Base-by-base conservation (phyloP, 2,329 filamentous ascomycete species). In the Fusarium xyrophilum region DNA sequence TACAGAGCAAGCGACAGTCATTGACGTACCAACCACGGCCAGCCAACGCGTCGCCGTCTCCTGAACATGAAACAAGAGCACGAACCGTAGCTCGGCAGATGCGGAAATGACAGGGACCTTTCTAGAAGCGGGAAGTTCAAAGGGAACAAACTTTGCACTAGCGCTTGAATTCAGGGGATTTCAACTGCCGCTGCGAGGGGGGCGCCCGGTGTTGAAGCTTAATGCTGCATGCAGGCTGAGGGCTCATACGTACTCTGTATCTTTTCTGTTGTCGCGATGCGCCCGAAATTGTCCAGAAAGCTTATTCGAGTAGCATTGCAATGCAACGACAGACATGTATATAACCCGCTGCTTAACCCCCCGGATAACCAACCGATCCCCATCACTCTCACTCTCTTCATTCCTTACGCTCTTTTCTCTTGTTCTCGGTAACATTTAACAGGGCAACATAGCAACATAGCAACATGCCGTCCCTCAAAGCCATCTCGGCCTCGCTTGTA, bases 401-500 rank as follows among this genome's bases (percentile, higher is more conserved):
- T 21, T 53, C 39, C 33, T 48, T 53, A 54, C 62, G 39, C 36
- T 65, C 62, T 6, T 9, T 65, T 65, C 38, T 28, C 6, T 25
- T 12, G 6, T 10, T 19, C 7, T 21, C 25, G 25, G 43, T 28
- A 23, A 44, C 11, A 28, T 12, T 27, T n/a, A n/a, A n/a, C n/a
- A n/a, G n/a, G n/a, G n/a, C n/a, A n/a, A n/a, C n/a, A n/a, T n/a
- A n/a, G n/a, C n/a, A 21, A 19, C 6, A 14, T 13, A 21, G 6
- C 12, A 8, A 35, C 35, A 70, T 70, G 67, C 15, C 53, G 4
- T 46, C 47, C 21, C 3, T 57, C 10, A 58, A 59, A 44, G 35
- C 65, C 7, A 25, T 69, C 23, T 69, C 54, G n/a, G 67, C 63
- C 33, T 55, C 52, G 4, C 27, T 55, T n/a, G 28, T 69, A 25